phyloP scores from a whole-genome alignment of 805 yeast species.

The Nakazawaea pomicola region DNA sequence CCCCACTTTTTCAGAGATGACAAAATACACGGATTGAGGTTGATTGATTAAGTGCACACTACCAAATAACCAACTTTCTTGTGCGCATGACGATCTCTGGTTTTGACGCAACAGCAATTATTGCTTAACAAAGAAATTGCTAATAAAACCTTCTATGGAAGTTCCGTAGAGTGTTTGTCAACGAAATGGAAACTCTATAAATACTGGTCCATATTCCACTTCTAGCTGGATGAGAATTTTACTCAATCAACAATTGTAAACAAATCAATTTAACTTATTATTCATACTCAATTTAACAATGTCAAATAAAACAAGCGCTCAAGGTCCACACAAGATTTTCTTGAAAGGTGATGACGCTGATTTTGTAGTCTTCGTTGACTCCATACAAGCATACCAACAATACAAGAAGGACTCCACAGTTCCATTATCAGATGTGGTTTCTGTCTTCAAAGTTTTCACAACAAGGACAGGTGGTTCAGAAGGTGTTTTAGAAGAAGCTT shows the following conservation, averaged over 20 bases:
- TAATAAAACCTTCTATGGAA: too few relatives aligned
- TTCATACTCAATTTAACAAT: background rate
- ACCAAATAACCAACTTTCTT: too few relatives aligned
- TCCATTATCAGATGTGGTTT: conserved; percentile 59
- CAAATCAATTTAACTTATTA: background rate
- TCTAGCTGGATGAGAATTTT: too few relatives aligned
- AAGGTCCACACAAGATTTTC: conserved; percentile 42
- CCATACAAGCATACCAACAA: conserved; percentile 40
- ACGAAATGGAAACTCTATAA: too few relatives aligned
- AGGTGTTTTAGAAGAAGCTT: conserved; percentile 70
- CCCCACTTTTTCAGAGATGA: background rate
- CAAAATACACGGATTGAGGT: background rate
- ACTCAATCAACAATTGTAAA: too few relatives aligned
- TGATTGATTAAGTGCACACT: background rate
- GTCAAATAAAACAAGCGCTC: conserved; percentile 8
- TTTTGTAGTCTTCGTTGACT: conserved; percentile 61
- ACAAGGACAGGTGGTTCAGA: conserved; percentile 63
- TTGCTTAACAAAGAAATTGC: too few relatives aligned
- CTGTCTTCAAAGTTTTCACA: conserved; percentile 59
- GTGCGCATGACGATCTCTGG: background rate
- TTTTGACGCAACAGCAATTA: conserved; percentile 2
- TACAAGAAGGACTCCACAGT: conserved; percentile 49
- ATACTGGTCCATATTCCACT: too few relatives aligned
- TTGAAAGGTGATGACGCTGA: conserved; percentile 63
- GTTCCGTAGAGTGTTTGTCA: too few relatives aligned